Base-by-base conservation (phyloP, 805 yeast species). In the Yamadazyma scolyti region DNA sequence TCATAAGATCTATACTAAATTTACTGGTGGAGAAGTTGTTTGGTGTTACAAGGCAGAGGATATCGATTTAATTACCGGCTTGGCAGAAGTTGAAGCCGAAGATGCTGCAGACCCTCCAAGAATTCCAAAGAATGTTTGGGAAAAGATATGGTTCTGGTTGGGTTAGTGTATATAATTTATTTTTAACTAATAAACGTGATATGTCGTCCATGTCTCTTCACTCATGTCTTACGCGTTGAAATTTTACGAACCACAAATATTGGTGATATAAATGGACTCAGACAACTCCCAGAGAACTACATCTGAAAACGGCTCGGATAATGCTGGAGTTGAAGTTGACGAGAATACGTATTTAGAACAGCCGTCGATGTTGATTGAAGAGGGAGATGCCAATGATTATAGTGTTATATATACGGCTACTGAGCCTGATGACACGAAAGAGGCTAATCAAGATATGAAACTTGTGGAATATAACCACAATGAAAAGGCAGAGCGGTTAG, bases 31-130 rank as follows among this genome's bases (percentile, higher is more conserved):
- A 6, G 44, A 44, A 13, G 50, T 34, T 16, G 43, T 39, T 27
- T 65, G 74, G 65, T 63, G 66, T 42, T 60, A 63, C 17, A 75
- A 79, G 16, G 54, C 67, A 3, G 75, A 71, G 20, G 74, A 77
- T 34, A 64, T 81, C 35, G 87, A 81, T 45, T 73, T 78, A 21
- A 47, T 67, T 31, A 68, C 77, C 1, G 86, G 85, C 15, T 59
- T 80, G 36, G 79, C 66, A 19, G 71, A 71, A 43, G 71, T 72
- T 20, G 85, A 79, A 51, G 73, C 64, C 34, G 74, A 72, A 34
- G 69, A 68, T 28, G 62, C 60, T 13, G 54, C 43, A 17, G 51
- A 57, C 24, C 58, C 59, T 15, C 58, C 58, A 20, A 58, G 61
- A 21, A 48, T 61, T n/a, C 62, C 74, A 9, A 52, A 47, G 34